Conservation (phyloP, 1,284 basidiomycete species). For the Trichosporon faecale region DNA sequence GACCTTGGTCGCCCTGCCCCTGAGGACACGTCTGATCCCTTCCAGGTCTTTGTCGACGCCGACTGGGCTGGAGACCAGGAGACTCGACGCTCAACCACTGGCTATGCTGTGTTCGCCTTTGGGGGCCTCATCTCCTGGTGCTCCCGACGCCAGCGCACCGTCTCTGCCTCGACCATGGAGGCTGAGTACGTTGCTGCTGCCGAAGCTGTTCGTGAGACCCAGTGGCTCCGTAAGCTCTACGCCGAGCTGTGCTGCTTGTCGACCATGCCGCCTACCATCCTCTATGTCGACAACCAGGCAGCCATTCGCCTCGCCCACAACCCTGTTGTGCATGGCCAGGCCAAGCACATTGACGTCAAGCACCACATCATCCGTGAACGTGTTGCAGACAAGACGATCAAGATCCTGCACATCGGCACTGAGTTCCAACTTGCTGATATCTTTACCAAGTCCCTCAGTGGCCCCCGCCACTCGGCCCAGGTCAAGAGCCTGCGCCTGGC, state of each 20-base stretch:
- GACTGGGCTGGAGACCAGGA: slow-evolving; percentile 4
- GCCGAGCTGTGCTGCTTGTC: slow-evolving; percentile 25
- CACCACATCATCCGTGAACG: slow-evolving; percentile 53
- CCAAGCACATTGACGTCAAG: slow-evolving; percentile 55
- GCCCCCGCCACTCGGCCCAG: not conserved
- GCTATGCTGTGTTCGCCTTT: slow-evolving; percentile 48
- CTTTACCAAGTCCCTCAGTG: slow-evolving; percentile 11
- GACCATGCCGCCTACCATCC: not conserved
- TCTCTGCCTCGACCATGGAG: slow-evolving; percentile 51
- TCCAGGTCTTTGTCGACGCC: slow-evolving; percentile 4
- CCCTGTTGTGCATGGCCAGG: slow-evolving; percentile 37
- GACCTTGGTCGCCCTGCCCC: no score
- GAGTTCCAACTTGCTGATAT: slow-evolving; percentile 4
- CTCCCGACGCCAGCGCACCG: slow-evolving; percentile 50
- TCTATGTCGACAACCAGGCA: slow-evolving; percentile 50
- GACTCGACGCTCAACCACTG: slow-evolving; percentile 46
- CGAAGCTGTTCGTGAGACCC: slow-evolving; percentile 55
- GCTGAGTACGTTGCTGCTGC: slow-evolving; percentile 54
- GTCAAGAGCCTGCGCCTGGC: not conserved
- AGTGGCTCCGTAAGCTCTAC: slow-evolving; percentile 49
- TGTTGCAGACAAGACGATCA: not conserved
- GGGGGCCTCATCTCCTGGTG: slow-evolving; percentile 51
- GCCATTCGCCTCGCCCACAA: slow-evolving; percentile 50
- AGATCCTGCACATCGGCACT: not conserved
- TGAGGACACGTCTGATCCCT: not conserved